These are phyloP conservation scores for Colletotrichum brevisporum DNA, from an alignment of 2,329 filamentous ascomycete species.

Conservation along the genomic window DNA sequence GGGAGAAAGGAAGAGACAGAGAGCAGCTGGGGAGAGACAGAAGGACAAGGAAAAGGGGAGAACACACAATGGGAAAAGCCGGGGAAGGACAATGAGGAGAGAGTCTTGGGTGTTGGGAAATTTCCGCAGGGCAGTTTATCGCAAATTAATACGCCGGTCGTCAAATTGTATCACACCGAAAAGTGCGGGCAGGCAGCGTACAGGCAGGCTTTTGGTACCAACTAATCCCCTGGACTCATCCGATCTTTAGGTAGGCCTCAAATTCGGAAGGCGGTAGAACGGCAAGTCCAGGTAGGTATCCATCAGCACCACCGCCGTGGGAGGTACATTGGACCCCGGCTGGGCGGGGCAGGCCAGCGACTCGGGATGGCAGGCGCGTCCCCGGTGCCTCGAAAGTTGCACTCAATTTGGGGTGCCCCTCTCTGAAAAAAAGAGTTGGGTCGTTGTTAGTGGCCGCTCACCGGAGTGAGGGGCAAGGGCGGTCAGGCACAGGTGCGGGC, in stretches of 20 bases:
- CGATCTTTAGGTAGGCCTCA: slow-evolving; percentile 20
- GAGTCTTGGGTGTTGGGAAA: slow-evolving; percentile 18
- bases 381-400: slow-evolving; percentile 6
- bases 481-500: slow-evolving; percentile 10
- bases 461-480: slow-evolving; percentile 14
- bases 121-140: slow-evolving; percentile 37
- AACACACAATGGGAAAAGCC: slow-evolving; percentile 6
- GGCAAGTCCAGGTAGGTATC: background rate
- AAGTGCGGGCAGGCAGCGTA: slow-evolving; percentile 15
- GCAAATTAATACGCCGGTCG: slow-evolving; percentile 29
- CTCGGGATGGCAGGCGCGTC: slow-evolving; percentile 30
- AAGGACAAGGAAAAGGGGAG: slow-evolving; percentile 13
- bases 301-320: background rate
- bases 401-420: too few species aligned
- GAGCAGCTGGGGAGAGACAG: background rate
- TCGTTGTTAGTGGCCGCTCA: slow-evolving; percentile 18
- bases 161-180: slow-evolving; percentile 23
- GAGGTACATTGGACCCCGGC: background rate
- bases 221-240: slow-evolving; percentile 23
- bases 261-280: slow-evolving; percentile 32
- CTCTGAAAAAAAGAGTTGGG: too few species aligned
- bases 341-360: slow-evolving; percentile 6
- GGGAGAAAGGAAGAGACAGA: background rate
- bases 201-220: slow-evolving; percentile 6
- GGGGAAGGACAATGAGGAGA: slow-evolving; percentile 1